phyloP scores from a whole-genome alignment of 176 grass and related monocot species.

The Rhynchospora pubera region DNA sequence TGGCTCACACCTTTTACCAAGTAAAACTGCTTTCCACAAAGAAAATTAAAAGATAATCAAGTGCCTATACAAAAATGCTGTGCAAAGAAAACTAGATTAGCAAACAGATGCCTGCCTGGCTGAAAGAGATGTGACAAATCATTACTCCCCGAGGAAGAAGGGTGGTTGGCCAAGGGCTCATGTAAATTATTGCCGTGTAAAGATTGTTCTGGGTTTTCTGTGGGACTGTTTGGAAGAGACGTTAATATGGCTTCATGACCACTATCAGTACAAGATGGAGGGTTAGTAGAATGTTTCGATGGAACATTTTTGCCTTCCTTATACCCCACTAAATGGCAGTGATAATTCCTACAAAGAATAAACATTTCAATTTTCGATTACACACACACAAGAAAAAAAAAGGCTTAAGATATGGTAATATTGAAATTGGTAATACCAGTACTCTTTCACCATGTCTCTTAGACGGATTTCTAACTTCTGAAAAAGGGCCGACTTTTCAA shows the following conservation, averaged over 20 bases:
- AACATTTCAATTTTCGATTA: background rate
- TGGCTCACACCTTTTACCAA: background rate
- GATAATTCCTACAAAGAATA: background rate
- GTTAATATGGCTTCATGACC: background rate
- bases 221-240: background rate
- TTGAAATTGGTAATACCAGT: background rate
- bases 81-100: background rate
- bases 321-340: constrained; percentile 6
- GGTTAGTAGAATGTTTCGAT: background rate
- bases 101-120: background rate
- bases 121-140: constrained; percentile 1
- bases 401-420: background rate
- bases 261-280: background rate
- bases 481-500: constrained; percentile 3
- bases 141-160: background rate
- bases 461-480: constrained; percentile 4
- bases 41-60: background rate
- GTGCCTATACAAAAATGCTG: background rate
- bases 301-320: background rate
- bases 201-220: background rate
- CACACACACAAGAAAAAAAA: background rate
- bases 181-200: background rate
- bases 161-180: background rate
- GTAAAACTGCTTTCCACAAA: constrained; percentile 1
- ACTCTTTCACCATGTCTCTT: background rate